Conservation (phyloP, 805 yeast species). For the Ogataea naganishii region DNA sequence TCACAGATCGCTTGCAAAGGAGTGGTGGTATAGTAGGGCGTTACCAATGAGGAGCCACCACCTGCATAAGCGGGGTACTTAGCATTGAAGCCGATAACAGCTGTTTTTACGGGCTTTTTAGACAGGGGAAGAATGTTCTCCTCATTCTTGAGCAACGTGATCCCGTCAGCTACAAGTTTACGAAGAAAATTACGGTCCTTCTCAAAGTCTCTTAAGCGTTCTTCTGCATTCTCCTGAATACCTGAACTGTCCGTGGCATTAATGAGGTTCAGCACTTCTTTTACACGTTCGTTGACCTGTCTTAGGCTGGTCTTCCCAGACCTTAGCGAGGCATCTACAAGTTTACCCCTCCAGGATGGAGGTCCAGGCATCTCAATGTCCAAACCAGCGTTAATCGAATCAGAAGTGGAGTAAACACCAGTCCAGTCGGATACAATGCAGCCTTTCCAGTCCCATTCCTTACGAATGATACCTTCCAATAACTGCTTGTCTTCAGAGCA, state of each 20-base stretch:
- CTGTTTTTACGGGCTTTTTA: conserved; percentile 26
- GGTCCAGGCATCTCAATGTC: conserved; percentile 41
- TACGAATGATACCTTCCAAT: conserved; percentile 26
- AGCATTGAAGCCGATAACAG: conserved; percentile 51
- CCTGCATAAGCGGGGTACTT: conserved; percentile 41
- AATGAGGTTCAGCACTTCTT: too few species aligned
- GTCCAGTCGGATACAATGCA: conserved; percentile 35
- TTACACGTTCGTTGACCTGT: too few species aligned
- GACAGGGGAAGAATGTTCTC: conserved; percentile 34
- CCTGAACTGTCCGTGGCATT: too few species aligned
- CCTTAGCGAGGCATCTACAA: too few species aligned
- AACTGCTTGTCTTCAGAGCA: conserved; percentile 27
- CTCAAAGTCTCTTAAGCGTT: too few species aligned
- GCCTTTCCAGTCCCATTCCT: conserved; percentile 34
- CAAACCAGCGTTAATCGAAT: conserved; percentile 32
- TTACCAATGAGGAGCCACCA: conserved; percentile 50
- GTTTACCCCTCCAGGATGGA: too few species aligned
- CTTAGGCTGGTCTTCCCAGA: too few species aligned
- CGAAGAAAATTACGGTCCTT: too few species aligned
- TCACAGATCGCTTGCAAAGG: conserved; percentile 38
- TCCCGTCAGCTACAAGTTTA: too few species aligned
- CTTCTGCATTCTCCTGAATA: too few species aligned
- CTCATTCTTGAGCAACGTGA: conserved; percentile 48
- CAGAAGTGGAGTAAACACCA: conserved; percentile 28
- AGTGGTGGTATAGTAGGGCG: conserved; percentile 37